Base-by-base conservation (phyloP, 1,284 basidiomycete species). In the Cutaneotrichosporon curvatum region DNA sequence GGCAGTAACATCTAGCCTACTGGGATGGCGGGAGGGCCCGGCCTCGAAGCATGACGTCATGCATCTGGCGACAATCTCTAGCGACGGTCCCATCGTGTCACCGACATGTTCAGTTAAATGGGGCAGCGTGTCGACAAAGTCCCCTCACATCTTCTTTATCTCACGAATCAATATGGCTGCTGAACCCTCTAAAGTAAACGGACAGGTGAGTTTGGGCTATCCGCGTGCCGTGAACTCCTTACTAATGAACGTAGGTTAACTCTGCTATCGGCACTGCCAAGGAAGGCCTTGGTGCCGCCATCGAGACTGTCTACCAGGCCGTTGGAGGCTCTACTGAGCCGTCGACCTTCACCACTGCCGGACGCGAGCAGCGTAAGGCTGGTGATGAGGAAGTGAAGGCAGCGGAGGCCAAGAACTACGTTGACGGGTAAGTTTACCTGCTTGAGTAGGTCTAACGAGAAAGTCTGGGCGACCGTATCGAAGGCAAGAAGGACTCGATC, bases 401-500 rank as follows among this genome's bases (percentile, higher is more conserved):
- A 33, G 70, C 67, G 37, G 44, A 72, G 55, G 66, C 64, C 18
- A 43, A 70, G 57, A 59, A 59, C 25, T 74, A 70, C 61, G 77
- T 70, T 15, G 77, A 85, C 56, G 84, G 84, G 61, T 63, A 43
- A 58, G 65, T 58, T 4, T 18, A 7, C 15, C 9, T 33, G 22
- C 4, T 25, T 7, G 25, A n/a, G 22, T 14, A 11, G n/a, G 31
- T 47, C 16, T 41, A 34, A 22, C 10, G 4, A 10, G 9, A 2
- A 41, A 66, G 64, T 32, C 68, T 72, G 4, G 47, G 71, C 7
- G 83, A 85, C 64, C 78, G 78, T 47, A 33, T 81, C 18, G 67
- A 67, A 35, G 84, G 84, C 46, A 84, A 83, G 74, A 80, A 79
- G 56, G 81, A 85, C 57, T 72, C 79, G 19, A 70, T 85, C 23